These are phyloP conservation scores for Pleurozium schreberi DNA, from an alignment of 225 moss, liverwort and hornwort genomes.

Conservation along the genomic window DNA sequence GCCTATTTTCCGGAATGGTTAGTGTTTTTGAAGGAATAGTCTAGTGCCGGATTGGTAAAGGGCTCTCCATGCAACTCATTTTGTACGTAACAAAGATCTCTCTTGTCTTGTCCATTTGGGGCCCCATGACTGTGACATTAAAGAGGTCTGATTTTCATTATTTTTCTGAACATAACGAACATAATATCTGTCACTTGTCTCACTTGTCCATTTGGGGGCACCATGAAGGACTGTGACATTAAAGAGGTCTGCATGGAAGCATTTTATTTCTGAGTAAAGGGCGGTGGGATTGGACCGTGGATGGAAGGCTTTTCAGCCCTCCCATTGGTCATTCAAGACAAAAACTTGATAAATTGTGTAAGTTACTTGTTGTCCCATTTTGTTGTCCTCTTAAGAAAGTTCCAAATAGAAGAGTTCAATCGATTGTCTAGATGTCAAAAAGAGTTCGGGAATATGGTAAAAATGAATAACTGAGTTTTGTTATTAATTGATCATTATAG, in stretches of 20 bases:
- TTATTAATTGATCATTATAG: no score
- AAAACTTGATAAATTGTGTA: background rate
- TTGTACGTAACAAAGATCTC: background rate
- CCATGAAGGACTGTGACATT: background rate
- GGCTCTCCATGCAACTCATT: background rate
- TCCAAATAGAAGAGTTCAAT: background rate
- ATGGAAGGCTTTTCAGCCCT: background rate
- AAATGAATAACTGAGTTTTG: background rate
- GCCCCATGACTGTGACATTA: background rate
- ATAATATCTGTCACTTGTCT: background rate
- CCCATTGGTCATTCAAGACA: background rate
- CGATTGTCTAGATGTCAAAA: background rate
- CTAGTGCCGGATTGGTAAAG: no score
- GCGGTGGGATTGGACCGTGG: no score
- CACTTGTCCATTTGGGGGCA: background rate
- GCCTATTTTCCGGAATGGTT: no score
- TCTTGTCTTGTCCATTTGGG: background rate
- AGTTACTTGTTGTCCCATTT: background rate
- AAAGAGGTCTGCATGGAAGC: background rate
- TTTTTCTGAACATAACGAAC: background rate
- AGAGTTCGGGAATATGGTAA: no score
- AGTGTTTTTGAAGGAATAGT: background rate
- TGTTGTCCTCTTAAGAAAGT: background rate
- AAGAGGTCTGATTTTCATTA: background rate
- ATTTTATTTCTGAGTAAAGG: background rate